phyloP scores from a whole-genome alignment of 164 flowering plant genomes.

The Nelumbo lutea region DNA sequence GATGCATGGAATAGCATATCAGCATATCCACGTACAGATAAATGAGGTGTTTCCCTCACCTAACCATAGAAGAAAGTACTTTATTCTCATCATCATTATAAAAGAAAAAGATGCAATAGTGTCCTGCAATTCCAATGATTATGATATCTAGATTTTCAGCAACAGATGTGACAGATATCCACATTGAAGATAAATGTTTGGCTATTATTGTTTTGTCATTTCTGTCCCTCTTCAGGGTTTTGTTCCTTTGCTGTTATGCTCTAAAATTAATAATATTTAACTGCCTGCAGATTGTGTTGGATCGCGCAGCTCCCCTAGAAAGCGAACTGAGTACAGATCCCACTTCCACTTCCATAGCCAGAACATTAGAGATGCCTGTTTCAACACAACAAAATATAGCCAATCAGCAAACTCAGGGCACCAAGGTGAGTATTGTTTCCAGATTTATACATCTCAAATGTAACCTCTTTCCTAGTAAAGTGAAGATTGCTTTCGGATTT shows the following conservation, averaged over 20 bases:
- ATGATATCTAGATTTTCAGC: too few species aligned
- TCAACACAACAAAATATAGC: constrained; percentile 2
- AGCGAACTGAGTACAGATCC: constrained; percentile 3
- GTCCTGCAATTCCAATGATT: too few species aligned
- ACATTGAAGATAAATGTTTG: too few species aligned
- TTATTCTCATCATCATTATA: too few species aligned
- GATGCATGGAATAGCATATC: too few species aligned
- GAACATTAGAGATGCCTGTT: constrained; percentile 10
- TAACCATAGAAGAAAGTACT: too few species aligned
- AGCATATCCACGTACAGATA: too few species aligned
- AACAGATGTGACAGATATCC: too few species aligned
- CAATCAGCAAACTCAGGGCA: constrained; percentile 11
- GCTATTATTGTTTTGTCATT: background rate
- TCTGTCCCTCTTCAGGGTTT: background rate
- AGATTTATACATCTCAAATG: background rate
- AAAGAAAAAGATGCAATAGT: too few species aligned
- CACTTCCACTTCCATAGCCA: constrained; percentile 4
- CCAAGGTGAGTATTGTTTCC: constrained; percentile 4
- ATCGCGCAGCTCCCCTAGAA: constrained; percentile 20
- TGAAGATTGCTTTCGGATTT: background rate
- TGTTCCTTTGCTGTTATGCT: background rate
- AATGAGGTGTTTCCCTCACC: too few species aligned
- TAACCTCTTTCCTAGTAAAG: background rate
- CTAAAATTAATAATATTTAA: background rate
- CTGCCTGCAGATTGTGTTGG: constrained; percentile 18